A percentile compares a stretch with the other conserved stretches of the same genome.
Evolutionary conservation across 768 basidiomycete genomes (phyloP).

Genomic region (Boletus sensibilis): DNA sequence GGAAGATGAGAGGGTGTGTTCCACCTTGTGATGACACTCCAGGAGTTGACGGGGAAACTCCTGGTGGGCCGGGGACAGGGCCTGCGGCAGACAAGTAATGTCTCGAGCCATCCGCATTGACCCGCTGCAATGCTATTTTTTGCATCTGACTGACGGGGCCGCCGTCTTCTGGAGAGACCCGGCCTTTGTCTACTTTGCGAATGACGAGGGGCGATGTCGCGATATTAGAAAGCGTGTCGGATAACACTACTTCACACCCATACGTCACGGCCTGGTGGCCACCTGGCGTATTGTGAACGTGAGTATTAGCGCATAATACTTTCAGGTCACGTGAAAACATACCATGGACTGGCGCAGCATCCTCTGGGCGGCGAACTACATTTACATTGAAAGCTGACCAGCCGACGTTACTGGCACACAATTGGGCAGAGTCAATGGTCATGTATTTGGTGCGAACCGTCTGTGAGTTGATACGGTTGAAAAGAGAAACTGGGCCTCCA

Average conservation of each 20-base stretch:
- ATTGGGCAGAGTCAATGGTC: constrained; percentile 81
- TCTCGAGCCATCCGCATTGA: constrained; percentile 77
- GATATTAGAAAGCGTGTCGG: constrained; percentile 82
- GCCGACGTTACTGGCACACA: constrained; percentile 85
- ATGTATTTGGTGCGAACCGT: constrained; percentile 97
- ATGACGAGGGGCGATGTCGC: constrained; percentile 84
- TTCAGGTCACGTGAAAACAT: constrained; percentile 53
- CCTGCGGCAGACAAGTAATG: constrained; percentile 90
- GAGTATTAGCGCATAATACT: constrained; percentile 37
- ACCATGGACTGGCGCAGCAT: constrained; percentile 61
- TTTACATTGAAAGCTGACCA: constrained; percentile 97
- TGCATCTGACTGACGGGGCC: constrained; percentile 97
- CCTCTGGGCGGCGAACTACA: constrained; percentile 73
- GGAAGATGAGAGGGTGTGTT: constrained; percentile 78
- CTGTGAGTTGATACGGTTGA: constrained; percentile 96
- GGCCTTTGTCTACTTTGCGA: constrained; percentile 89
- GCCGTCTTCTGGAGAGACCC: constrained; percentile 82
- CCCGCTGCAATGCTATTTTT: constrained; percentile 87
- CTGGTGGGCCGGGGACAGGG: constrained; percentile 74
- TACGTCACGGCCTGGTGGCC: constrained; percentile 88
- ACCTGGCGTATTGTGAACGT: constrained; percentile 43
- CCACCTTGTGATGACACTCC: constrained; percentile 74
- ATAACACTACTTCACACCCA: constrained; percentile 83
- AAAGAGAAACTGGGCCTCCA: constrained; percentile 86
- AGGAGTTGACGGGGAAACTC: constrained; percentile 68